Conservation (phyloP, 495 filamentous ascomycete genomes). For the Melanomma pulvis-pyrius region DNA sequence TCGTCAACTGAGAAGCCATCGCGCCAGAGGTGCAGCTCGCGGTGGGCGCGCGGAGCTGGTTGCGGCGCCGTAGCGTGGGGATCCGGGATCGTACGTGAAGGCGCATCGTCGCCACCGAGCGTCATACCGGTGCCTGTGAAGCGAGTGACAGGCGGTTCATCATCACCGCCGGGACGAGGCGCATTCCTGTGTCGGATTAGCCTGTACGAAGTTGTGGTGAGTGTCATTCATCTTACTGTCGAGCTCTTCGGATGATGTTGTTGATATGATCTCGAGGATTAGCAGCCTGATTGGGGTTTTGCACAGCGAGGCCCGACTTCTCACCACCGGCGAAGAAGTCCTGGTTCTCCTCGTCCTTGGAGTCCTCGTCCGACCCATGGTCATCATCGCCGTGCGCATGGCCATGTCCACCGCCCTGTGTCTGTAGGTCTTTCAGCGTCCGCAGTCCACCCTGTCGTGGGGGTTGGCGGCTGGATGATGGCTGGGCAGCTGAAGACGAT, state of each 20-base stretch:
- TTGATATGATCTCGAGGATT: constrained; percentile 67
- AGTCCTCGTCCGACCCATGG: constrained; percentile 63
- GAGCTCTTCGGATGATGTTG: constrained; percentile 82
- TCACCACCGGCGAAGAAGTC: constrained; percentile 94
- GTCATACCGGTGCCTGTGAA: constrained; percentile 85
- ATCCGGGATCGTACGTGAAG: constrained; percentile 71
- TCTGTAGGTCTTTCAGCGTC: constrained; percentile 59
- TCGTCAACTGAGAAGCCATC: constrained; percentile 97
- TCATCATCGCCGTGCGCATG: constrained; percentile 54
- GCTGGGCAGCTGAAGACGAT: constrained; percentile 21
- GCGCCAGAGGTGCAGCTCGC: constrained; percentile 85
- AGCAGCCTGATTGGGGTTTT: constrained; percentile 68
- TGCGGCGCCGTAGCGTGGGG: constrained; percentile 54
- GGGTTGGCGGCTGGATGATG: constrained; percentile 45
- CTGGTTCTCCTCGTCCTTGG: constrained; percentile 66
- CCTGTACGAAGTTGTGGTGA: not conserved
- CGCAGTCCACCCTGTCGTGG: constrained; percentile 50
- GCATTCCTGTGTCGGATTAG: constrained; percentile 55
- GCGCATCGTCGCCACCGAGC: constrained; percentile 85
- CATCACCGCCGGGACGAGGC: constrained; percentile 60
- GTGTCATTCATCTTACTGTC: constrained; percentile 58
- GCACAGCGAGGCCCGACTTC: constrained; percentile 93
- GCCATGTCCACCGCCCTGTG: constrained; percentile 48
- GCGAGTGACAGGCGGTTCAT: constrained; percentile 54
- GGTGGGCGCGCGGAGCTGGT: constrained; percentile 57